phyloP scores from a whole-genome alignment of 2,329 filamentous ascomycete species.

The Aureobasidium sp. region DNA sequence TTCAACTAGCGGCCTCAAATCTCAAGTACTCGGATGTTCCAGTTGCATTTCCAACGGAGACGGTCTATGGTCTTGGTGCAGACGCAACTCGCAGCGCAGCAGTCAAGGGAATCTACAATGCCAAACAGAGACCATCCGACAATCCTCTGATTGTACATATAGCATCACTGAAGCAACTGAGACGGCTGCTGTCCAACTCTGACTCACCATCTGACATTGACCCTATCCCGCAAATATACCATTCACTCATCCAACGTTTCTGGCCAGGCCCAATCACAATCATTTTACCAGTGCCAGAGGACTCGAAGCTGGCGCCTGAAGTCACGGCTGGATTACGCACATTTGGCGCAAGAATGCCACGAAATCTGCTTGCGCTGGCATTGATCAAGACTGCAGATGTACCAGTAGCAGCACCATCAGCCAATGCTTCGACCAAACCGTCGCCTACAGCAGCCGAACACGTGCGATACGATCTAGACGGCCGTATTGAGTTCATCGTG shows the following conservation, averaged over 20 bases:
- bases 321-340: conserved; percentile 79
- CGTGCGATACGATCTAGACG: conserved; percentile 74
- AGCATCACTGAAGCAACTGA: conserved; percentile 68
- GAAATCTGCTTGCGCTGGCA: conserved; percentile 72
- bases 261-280: conserved; percentile 96
- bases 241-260: conserved; percentile 67
- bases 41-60: conserved; percentile 95
- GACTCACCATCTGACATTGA: conserved; percentile 20
- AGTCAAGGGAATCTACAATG: conserved; percentile 84
- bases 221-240: conserved; percentile 66
- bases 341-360: conserved; percentile 86
- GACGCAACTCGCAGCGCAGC: conserved; percentile 80
- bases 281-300: conserved; percentile 65
- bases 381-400: conserved; percentile 72
- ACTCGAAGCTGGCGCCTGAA: conserved; percentile 70
- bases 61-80: conserved; percentile 93
- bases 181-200: conserved; percentile 46
- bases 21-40: conserved; percentile 61
- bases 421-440: conserved; percentile 88
- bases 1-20: conserved; percentile 58
- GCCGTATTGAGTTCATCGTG: conserved; percentile 75
- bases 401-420: conserved; percentile 84
- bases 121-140: conserved; percentile 83
- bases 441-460: conserved; percentile 87
- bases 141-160: conserved; percentile 95